These are phyloP conservation scores for Termitomyces sp. DNA, from an alignment of 768 basidiomycete species.

Conservation along the genomic window DNA sequence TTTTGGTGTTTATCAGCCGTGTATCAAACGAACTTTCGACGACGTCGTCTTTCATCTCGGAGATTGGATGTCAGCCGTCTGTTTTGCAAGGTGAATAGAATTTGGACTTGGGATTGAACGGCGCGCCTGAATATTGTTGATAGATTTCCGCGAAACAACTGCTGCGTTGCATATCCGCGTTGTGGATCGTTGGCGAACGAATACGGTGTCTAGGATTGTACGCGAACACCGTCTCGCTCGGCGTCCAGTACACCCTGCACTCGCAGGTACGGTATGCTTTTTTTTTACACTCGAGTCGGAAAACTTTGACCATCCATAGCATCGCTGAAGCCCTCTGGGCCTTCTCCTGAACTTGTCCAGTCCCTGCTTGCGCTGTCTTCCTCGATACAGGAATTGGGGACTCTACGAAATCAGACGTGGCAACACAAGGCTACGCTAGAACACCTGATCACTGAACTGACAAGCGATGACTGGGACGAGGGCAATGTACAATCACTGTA, in stretches of 20 bases:
- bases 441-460: constrained; percentile 30
- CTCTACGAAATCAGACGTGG: constrained; percentile 30
- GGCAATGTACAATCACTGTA: constrained; percentile 25
- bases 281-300: not conserved
- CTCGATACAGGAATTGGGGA: constrained; percentile 50
- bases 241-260: constrained; percentile 13
- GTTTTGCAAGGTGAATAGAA: constrained; percentile 18
- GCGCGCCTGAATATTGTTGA: not conserved
- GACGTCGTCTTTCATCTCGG: constrained; percentile 35
- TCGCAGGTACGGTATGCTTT: constrained; percentile 16
- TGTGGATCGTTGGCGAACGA: constrained; percentile 48
- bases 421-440: constrained; percentile 32
- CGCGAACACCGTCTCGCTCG: constrained; percentile 17
- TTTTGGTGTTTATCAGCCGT: constrained; percentile 43
- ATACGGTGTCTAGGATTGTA: constrained; percentile 30
- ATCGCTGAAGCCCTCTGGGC: constrained; percentile 24
- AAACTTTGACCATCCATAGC: constrained; percentile 4
- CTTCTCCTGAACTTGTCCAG: constrained; percentile 49
- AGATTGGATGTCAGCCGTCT: constrained; percentile 36
- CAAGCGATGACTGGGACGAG: constrained; percentile 23
- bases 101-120: not conserved
- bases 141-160: constrained; percentile 47
- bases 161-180: constrained; percentile 36
- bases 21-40: constrained; percentile 42
- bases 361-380: constrained; percentile 49